Evolutionary conservation across 1,284 basidiomycete genomes (phyloP), one percentile per base, ranked within the genome.

Genomic region (Nidula niveotomentosa): DNA sequence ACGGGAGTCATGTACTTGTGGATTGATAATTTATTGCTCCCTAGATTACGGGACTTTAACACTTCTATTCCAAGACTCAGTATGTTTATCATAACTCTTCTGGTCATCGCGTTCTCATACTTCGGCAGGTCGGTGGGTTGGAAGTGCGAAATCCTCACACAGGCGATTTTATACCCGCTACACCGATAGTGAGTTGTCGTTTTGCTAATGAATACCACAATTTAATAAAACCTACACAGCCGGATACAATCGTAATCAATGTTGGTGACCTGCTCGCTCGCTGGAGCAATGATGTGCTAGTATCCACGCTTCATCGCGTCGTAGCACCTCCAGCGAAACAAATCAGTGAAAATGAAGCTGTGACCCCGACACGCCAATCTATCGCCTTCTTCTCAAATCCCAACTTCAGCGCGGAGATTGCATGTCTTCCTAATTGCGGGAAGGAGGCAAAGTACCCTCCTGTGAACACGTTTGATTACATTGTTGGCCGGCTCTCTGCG

Each of bases 321-420:
- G 91, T 93, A 9, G 85, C 88, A 6, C 91, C 91, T 23, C 76
- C 82, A 1, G 75, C 76, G 2, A 70, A 74, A 60, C 75, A 77
- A 55, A 69, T 81, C 55, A 80, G 67, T 57, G 74, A 77, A 8
- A 75, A 71, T 1, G 81, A 84, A 59, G 73, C 71, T 34, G 70
- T 84, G 55, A 90, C 84, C 0, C 85, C 91, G 0, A 70, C 76
- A 2, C 80, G 92, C 33, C 90, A 93, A 66, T 91, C 88, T 9
- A 89, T 94, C 55, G 92, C 90, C 5, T 94, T 91, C 76, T 94
- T 94, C 73, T 91, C 88, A 74, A 94, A 92, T 62, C 91, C 92
- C 6, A 93, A 94, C 61, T 83, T 84, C 56, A 78, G 80, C 47
- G 76, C 88, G 12, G 73, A 80, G 55, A 88, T 94, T 56, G 75